A percentile compares a stretch with the other conserved stretches of the same genome.
phyloP scores from a whole-genome alignment of 345 rosid genomes.

The Euphorbia tirucalli region DNA sequence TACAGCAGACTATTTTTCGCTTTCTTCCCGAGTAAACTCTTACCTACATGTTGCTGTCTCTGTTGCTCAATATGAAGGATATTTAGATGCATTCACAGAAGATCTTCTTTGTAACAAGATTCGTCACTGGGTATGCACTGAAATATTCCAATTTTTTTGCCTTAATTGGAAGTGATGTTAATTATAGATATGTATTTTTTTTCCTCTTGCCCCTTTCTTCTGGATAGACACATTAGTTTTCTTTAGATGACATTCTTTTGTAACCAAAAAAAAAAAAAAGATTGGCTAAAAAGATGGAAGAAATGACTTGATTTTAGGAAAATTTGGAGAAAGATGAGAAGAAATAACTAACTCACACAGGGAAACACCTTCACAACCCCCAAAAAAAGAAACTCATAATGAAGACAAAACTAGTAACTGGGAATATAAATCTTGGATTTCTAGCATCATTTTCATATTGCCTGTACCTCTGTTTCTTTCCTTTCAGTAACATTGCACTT shows the following conservation, averaged over 20 bases:
- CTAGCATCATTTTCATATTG: too few species aligned
- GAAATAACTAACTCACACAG: neutral
- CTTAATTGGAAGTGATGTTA: neutral
- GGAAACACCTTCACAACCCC: neutral
- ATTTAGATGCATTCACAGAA: slow-evolving; percentile 83
- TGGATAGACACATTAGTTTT: slow-evolving; percentile 4
- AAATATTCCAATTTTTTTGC: slow-evolving; percentile 12
- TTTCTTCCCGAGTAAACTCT: slow-evolving; percentile 82
- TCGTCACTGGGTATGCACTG: slow-evolving; percentile 87
- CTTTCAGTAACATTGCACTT: neutral
- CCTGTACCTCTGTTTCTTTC: too few species aligned
- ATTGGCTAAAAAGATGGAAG: neutral
- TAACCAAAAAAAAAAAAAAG: neutral
- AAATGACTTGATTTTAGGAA: neutral
- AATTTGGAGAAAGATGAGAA: neutral
- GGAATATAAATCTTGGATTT: neutral
- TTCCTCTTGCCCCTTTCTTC: neutral
- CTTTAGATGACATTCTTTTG: neutral
- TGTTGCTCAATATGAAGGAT: slow-evolving; percentile 80
- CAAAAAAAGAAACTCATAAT: neutral
- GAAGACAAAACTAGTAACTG: neutral
- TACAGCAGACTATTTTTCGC: slow-evolving; percentile 93
- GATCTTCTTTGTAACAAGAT: slow-evolving; percentile 79
- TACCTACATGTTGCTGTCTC: slow-evolving; percentile 76
- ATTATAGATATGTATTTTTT: neutral